Evolutionary conservation across 768 basidiomycete genomes (phyloP), one percentile per base, ranked within the genome.

Genomic region (Mycena rosella): DNA sequence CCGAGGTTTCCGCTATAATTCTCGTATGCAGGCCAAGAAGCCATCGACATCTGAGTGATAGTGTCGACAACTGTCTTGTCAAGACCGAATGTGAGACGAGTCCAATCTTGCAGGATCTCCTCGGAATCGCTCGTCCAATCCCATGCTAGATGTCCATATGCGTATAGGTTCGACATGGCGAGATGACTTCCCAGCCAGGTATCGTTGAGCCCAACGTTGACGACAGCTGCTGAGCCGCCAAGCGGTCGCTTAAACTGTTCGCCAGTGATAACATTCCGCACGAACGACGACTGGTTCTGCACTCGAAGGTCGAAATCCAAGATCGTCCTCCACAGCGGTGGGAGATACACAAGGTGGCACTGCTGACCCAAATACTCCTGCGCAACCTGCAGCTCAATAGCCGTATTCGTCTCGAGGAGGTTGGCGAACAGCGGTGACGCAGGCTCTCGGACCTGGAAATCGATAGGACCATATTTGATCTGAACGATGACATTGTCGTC

Each of bases 351-450:
- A 32, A 69, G 59, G 32, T 69, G 68, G 30, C 52, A 49, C 54
- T 69, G 68, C 64, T 69, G 68, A 8, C 68, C 68, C 36, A 69
- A 32, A 65, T 69, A 69, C 63, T 69, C 68, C 63, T 69, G 68
- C 30, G 63, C 52, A 38, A 69, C 68, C 44, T 69, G 63, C 47
- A 69, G 63, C 68, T 69, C 68, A 44, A 69, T 20, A 30, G 68
- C 68, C 18, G 47, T 52, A 52, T 61, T 69, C 32, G 68, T 69
- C 58, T 69, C 42, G 29, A 57, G 59, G 34, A 69, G 59, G 59
- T 69, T 65, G 44, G 68, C 68, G 48, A 69, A 69, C 34, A 69
- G 63, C 58, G 68, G 68, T 24, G 63, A 66, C n/a, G 68, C 52
- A 40, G 68, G 68, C 53, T 69, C 68, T 10, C 68, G 68, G 54